Evolutionary conservation across 139 green algal genomes (phyloP), one percentile per base, ranked within the genome.

Genomic region (Coelastrella sp.): DNA sequence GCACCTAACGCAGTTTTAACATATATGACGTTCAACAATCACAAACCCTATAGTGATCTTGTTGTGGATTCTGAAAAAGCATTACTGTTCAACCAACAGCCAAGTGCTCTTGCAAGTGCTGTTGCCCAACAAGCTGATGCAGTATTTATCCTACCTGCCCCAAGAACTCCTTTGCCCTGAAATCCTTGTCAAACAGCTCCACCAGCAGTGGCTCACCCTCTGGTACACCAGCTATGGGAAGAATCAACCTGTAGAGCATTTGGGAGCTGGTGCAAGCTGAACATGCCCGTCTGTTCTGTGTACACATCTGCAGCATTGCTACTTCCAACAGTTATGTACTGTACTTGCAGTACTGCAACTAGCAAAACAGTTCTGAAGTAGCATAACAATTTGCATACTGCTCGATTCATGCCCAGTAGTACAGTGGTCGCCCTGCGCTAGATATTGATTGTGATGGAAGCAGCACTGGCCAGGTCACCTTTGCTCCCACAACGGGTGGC

Each of bases 161-260:
- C 78, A 91, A 78, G 65, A 91, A 91, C 78, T 91, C 74, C 65
- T 73, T 87, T 57, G 25, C n/a, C 11, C n/a, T 65, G 60, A 84
- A 84, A 59, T 84, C 74, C 25, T 86, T 73, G 58, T 90, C 85
- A 35, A 60, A 85, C 35, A 91, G 63, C 87, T 91, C 87, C 4
- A 91, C 49, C 60, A 79, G 87, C 79, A 91, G 65, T 57, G 87
- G 87, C 78, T 91, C 87, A 8, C 20, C 87, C 24, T 91, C 87
- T 15, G 56, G 14, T 56, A 91, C 17, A 9, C 65, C 65, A 49
- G 78, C 87, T 24, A 91, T 22, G 7, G 78, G 35, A 58, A 91
- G 87, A 49, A 87, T 19, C 78, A 91, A 66, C 78, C 87, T 91
- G 87, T 49, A 87, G n/a, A 24, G 9, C 8, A 49, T 12, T 63